These are phyloP conservation scores for Fusarium incarnatum DNA, from an alignment of 2,329 filamentous ascomycete species.

Conservation along the genomic window DNA sequence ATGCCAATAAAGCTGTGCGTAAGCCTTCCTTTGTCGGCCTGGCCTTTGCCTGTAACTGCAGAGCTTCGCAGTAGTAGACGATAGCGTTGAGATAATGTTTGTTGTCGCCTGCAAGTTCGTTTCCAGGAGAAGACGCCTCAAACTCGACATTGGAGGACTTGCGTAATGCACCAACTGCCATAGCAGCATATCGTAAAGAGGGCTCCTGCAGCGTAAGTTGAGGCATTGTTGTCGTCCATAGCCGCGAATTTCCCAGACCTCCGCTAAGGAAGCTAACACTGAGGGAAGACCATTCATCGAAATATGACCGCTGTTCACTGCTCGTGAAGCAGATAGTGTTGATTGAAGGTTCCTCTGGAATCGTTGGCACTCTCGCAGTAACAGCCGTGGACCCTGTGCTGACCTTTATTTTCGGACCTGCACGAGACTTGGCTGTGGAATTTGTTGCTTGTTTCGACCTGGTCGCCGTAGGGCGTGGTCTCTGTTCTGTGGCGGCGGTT, in stretches of 20 bases:
- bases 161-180: conserved; percentile 56
- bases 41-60: conserved; percentile 55
- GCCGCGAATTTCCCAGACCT: conserved; percentile 48
- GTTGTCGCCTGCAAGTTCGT: conserved; percentile 46
- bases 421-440: conserved; percentile 11
- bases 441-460: conserved; percentile 14
- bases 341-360: conserved; percentile 50
- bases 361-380: conserved; percentile 47
- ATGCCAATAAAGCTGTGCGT: conserved; percentile 55
- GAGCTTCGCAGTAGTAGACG: conserved; percentile 55
- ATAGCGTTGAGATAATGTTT: conserved; percentile 56
- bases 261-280: conserved; percentile 53
- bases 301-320: conserved; percentile 52
- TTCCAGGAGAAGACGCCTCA: conserved; percentile 28
- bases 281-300: conserved; percentile 53
- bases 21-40: conserved; percentile 52
- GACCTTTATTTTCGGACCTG: conserved; percentile 31
- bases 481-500: conserved; percentile 7
- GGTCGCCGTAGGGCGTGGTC: conserved; percentile 17
- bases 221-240: conserved; percentile 57
- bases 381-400: conserved; percentile 39
- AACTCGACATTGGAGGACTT: conserved; percentile 48
- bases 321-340: conserved; percentile 52
- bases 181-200: conserved; percentile 54
- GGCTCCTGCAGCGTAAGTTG: conserved; percentile 55